A percentile compares a stretch with the other conserved stretches of the same genome.
Evolutionary conservation across 768 basidiomycete species (phyloP).

Genomic region (Russula sp.): DNA sequence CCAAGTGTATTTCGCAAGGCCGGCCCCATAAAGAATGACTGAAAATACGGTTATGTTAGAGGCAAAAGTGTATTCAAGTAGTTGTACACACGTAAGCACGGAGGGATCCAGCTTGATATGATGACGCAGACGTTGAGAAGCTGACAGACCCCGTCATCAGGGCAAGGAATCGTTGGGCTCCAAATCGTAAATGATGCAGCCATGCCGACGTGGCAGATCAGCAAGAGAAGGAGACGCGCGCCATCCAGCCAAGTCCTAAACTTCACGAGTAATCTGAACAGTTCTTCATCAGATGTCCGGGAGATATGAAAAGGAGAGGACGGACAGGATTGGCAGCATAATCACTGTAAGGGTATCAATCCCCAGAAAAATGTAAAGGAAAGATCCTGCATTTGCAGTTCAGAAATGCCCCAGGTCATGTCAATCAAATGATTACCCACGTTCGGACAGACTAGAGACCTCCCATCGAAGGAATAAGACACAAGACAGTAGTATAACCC

Average conservation of each 20-base stretch:
- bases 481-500: slow-evolving; percentile 41
- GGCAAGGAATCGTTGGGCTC: slow-evolving; percentile 39
- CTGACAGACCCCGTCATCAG: slow-evolving; percentile 38
- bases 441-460: slow-evolving; percentile 36
- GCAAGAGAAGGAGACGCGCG: slow-evolving; percentile 40
- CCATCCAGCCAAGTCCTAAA: slow-evolving; percentile 51
- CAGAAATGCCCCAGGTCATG: neutral
- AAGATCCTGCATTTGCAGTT: slow-evolving; percentile 30
- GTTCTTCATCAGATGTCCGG: slow-evolving; percentile 17
- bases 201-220: slow-evolving; percentile 38
- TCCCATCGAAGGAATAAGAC: slow-evolving; percentile 43
- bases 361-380: slow-evolving; percentile 40
- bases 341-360: slow-evolving; percentile 35
- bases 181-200: slow-evolving; percentile 38
- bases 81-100: slow-evolving; percentile 35
- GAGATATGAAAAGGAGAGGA: slow-evolving; percentile 14
- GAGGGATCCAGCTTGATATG: slow-evolving; percentile 47
- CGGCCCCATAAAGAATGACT: slow-evolving; percentile 38
- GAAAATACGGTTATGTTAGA: neutral
- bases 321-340: slow-evolving; percentile 39
- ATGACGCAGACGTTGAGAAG: slow-evolving; percentile 43
- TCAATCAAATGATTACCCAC: slow-evolving; percentile 30
- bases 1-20: slow-evolving; percentile 36
- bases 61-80: neutral
- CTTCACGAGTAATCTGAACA: slow-evolving; percentile 35